These are phyloP conservation scores for Aspergillus funiculosus DNA, from an alignment of 495 filamentous ascomycete species.

Conservation along the genomic window DNA sequence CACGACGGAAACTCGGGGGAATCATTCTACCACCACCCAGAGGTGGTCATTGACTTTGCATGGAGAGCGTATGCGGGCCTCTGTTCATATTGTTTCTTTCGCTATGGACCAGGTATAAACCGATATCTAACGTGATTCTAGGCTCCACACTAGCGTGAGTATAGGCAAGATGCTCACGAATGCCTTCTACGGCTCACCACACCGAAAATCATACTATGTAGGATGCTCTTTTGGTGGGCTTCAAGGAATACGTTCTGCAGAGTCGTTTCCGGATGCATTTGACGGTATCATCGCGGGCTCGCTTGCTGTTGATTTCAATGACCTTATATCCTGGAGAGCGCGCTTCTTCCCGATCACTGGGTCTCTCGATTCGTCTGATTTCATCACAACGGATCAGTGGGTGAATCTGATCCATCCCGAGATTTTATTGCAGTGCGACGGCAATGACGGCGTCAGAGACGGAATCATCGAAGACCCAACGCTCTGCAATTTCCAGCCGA, in stretches of 20 bases:
- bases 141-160: conserved; percentile 50
- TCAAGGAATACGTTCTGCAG: conserved; percentile 47
- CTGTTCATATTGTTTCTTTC: no score
- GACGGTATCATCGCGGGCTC: conserved; percentile 64
- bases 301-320: conserved; percentile 46
- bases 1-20: conserved; percentile 50
- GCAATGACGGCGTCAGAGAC: conserved; percentile 56
- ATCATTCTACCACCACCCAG: conserved; percentile 46
- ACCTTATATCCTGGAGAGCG: conserved; percentile 50
- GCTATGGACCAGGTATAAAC: conserved; percentile 38
- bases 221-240: conserved; percentile 54
- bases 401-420: conserved; percentile 49
- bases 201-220: conserved; percentile 48
- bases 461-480: conserved; percentile 59
- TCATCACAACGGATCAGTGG: conserved; percentile 48
- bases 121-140: no score
- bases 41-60: conserved; percentile 48
- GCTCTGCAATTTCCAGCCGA: conserved; percentile 50
- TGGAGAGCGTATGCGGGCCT: no score
- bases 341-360: conserved; percentile 48
- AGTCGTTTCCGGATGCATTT: conserved; percentile 50
- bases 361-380: conserved; percentile 38
- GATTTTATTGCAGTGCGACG: conserved; percentile 61
- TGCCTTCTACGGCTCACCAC: conserved; percentile 41
- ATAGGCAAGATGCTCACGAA: conserved; percentile 46